Evolutionary conservation across 2,329 filamentous ascomycete species (phyloP).

Genomic region (Aphanocladium album): DNA sequence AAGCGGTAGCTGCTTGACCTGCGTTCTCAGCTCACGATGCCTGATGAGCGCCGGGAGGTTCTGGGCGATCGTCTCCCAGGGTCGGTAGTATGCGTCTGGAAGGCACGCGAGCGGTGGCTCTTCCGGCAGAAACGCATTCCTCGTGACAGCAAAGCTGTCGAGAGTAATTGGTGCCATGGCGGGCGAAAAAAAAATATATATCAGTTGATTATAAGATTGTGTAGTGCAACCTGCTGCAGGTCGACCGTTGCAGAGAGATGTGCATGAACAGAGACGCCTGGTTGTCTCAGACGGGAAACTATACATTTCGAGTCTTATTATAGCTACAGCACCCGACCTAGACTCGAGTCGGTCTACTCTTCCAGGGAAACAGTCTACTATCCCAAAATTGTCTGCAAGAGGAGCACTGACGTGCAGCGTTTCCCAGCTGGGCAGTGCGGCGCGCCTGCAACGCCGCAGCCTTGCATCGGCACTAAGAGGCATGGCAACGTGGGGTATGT

Average conservation of each 20-base stretch:
- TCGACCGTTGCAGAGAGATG: neutral
- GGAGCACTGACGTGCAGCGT: neutral
- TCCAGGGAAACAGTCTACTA: neutral
- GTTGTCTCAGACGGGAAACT: neutral
- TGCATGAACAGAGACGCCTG: neutral
- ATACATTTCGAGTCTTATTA: neutral
- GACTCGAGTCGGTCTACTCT: neutral
- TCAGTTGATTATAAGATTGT: neutral
- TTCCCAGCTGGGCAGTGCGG: too few species aligned
- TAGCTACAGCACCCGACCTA: neutral
- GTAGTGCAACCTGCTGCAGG: neutral
- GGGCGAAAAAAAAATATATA: neutral
- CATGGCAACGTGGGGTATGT: neutral
- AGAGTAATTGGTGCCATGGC: neutral
- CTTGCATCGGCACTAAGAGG: neutral
- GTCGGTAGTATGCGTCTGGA: slow-evolving; percentile 66
- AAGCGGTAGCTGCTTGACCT: slow-evolving; percentile 62
- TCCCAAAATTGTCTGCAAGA: neutral
- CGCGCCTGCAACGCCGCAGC: neutral
- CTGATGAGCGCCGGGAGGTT: slow-evolving; percentile 66
- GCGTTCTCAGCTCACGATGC: slow-evolving; percentile 23
- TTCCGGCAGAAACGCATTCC: slow-evolving; percentile 72
- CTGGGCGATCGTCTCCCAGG: slow-evolving; percentile 69
- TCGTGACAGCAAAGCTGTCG: slow-evolving; percentile 30
- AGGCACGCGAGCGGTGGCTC: slow-evolving; percentile 60